phyloP scores from a whole-genome alignment of 2,329 filamentous ascomycete genomes.

The Diplodia corticola region DNA sequence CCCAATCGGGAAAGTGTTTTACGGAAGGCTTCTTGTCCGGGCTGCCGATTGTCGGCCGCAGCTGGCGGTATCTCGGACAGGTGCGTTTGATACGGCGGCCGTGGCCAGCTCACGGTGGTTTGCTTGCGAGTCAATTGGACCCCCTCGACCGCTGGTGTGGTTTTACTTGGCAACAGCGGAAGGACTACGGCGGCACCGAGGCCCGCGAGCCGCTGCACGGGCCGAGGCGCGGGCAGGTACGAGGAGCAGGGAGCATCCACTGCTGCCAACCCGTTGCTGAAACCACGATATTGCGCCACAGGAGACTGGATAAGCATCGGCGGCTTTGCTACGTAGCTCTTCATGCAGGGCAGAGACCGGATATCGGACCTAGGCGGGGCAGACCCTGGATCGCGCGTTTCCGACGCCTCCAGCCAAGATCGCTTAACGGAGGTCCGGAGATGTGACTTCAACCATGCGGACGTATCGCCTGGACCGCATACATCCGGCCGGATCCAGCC shows the following conservation, averaged over 20 bases:
- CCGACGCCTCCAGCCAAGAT: neutral
- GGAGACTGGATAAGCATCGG: neutral
- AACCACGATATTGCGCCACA: neutral
- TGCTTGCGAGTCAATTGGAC: neutral
- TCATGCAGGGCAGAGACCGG: constrained; percentile 3
- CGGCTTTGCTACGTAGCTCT: neutral
- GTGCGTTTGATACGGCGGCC: neutral
- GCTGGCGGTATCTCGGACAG: neutral
- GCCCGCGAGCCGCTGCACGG: neutral
- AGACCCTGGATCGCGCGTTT: neutral
- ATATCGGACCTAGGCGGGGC: constrained; percentile 2
- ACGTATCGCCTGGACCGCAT: neutral
- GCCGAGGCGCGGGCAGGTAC: neutral
- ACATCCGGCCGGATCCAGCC: neutral
- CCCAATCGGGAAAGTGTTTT: neutral
- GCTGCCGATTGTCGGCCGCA: neutral
- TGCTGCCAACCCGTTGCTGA: neutral
- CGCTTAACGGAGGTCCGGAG: neutral
- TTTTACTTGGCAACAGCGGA: neutral
- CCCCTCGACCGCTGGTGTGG: neutral
- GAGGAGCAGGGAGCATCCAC: neutral
- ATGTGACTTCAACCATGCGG: neutral
- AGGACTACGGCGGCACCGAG: constrained; percentile 5
- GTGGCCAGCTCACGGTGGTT: neutral
- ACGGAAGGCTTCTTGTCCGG: neutral